These are phyloP conservation scores for Cronartium quercuum DNA, from an alignment of 1,284 basidiomycete species.

Conservation along the genomic window DNA sequence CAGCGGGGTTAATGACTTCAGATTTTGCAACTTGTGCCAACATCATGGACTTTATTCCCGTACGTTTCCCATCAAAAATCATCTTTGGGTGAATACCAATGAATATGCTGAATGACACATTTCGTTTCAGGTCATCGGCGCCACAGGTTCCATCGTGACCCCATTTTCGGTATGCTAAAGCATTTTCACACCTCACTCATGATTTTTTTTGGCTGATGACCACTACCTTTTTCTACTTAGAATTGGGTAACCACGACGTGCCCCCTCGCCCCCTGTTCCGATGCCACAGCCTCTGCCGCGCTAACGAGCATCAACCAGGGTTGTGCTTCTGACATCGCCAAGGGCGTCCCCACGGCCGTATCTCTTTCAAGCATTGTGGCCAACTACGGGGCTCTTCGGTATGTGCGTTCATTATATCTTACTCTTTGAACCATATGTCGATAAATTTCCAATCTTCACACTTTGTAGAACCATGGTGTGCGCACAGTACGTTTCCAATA, in stretches of 20 bases:
- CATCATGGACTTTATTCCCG: slow-evolving; percentile 11
- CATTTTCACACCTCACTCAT: not conserved
- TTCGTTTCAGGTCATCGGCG: too few relatives aligned
- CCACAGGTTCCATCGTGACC: not conserved
- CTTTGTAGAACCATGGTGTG: slow-evolving; percentile 1
- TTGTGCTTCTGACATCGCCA: slow-evolving; percentile 1
- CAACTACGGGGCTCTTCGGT: slow-evolving; percentile 6
- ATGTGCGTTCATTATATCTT: not conserved
- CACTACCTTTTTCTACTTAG: not conserved
- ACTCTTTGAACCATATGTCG: not conserved
- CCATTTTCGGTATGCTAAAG: not conserved
- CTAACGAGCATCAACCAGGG: not conserved
- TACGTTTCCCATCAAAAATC: too few relatives aligned
- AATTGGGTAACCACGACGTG: slow-evolving; percentile 5
- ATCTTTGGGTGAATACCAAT: too few relatives aligned
- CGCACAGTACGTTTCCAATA: slow-evolving; percentile 1
- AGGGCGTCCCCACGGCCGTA: slow-evolving; percentile 3
- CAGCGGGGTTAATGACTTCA: not conserved
- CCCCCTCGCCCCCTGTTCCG: not conserved
- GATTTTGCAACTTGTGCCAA: slow-evolving; percentile 15
- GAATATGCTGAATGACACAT: too few relatives aligned
- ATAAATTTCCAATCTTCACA: not conserved
- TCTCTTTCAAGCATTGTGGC: not conserved
- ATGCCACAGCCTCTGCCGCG: not conserved
- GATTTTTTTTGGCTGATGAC: not conserved